A percentile compares a stretch with the other conserved stretches of the same genome.
Conservation (phyloP, 305 asterid genomes). For the Solanum chacoense region DNA sequence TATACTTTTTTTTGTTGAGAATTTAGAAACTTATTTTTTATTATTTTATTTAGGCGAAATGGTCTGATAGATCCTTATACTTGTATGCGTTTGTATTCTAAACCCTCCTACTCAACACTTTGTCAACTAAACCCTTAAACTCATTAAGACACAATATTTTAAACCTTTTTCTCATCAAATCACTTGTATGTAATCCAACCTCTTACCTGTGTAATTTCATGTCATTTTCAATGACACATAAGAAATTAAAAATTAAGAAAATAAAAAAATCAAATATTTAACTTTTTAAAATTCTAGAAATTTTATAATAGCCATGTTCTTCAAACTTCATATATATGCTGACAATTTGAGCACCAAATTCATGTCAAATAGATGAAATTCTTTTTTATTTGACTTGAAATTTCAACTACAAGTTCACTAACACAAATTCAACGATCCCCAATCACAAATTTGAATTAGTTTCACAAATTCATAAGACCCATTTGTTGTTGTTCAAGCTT, state of each 20-base stretch:
- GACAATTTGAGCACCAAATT: background rate
- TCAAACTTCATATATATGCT: background rate
- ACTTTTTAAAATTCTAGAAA: background rate
- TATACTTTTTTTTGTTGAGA: background rate
- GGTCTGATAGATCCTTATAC: background rate
- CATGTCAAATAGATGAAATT: background rate
- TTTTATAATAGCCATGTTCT: background rate
- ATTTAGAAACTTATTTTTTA: background rate
- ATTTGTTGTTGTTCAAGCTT: background rate
- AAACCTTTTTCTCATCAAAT: background rate
- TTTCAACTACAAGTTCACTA: background rate
- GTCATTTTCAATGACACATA: background rate
- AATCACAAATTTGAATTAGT: background rate
- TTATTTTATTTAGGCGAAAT: background rate
- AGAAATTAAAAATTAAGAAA: too few relatives aligned
- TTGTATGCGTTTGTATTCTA: too few relatives aligned
- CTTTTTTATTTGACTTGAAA: background rate
- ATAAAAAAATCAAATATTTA: too few relatives aligned
- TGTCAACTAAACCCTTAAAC: background rate
- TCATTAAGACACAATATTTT: background rate
- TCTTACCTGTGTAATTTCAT: background rate
- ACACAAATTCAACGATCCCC: background rate
- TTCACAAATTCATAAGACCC: background rate
- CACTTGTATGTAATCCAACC: background rate
- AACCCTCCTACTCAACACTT: background rate